Evolutionary conservation across 1,284 basidiomycete genomes (phyloP).

Genomic region (Ceraceosorus guamensis): DNA sequence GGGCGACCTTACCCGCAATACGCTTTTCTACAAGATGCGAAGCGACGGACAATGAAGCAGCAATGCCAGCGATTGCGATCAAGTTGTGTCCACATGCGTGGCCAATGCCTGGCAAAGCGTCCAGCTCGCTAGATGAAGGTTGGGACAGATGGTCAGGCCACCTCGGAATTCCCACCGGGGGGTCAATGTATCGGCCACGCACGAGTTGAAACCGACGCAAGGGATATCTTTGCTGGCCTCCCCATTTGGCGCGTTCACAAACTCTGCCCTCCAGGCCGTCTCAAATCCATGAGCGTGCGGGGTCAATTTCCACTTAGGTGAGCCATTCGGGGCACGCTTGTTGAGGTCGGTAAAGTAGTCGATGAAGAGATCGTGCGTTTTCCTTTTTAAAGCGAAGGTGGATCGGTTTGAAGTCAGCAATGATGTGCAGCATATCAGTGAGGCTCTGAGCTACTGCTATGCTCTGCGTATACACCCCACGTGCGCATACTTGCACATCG

Average conservation of each 20-base stretch:
- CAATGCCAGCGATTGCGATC: conserved; percentile 73
- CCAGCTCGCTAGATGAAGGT: conserved; percentile 67
- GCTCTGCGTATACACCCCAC: too few relatives aligned
- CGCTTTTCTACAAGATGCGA: conserved; percentile 59
- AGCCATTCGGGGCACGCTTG: conserved; percentile 12
- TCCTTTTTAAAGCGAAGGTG: conserved; percentile 2
- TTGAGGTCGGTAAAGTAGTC: conserved; percentile 15
- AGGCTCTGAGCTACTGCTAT: neutral
- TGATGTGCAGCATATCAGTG: neutral
- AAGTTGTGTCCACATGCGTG: conserved; percentile 78
- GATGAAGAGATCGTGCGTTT: conserved; percentile 38
- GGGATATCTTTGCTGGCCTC: neutral
- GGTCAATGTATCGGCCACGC: conserved; percentile 38
- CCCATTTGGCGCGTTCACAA: conserved; percentile 45
- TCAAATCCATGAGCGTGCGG: conserved; percentile 38
- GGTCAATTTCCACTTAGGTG: conserved; percentile 30
- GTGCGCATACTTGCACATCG: too few relatives aligned
- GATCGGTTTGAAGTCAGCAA: conserved; percentile 2
- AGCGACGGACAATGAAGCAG: conserved; percentile 65
- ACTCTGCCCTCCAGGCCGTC: conserved; percentile 72
- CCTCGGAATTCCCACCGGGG: too few relatives aligned
- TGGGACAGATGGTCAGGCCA: neutral
- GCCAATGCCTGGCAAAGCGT: conserved; percentile 48
- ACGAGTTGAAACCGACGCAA: conserved; percentile 54
- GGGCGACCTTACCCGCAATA: conserved; percentile 64